Percentiles rank a stretch among this genome's conserved stretches.
These are phyloP conservation scores for Agrostemma githago DNA, from an alignment of 148 eudicot species.

Conservation along the genomic window DNA sequence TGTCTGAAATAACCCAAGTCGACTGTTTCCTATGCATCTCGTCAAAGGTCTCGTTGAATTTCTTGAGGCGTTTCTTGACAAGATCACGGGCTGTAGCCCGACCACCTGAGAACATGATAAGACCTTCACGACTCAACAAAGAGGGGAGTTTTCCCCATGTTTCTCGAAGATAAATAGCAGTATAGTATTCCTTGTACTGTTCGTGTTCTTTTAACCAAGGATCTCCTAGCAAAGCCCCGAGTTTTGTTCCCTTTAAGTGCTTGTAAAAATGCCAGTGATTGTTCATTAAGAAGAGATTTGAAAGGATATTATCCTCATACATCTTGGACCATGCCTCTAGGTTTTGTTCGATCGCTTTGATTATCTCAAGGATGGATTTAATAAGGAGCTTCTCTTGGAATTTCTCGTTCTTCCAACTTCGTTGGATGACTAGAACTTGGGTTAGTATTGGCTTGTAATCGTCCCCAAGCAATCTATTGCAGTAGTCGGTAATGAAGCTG, in stretches of 20 bases:
- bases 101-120: conserved; percentile 76
- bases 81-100: conserved; percentile 85
- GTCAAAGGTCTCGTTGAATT: conserved; percentile 68
- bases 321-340: conserved; percentile 70
- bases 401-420: conserved; percentile 81
- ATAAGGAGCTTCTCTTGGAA: conserved; percentile 68
- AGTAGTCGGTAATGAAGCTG: conserved; percentile 62
- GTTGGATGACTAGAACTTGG: conserved; percentile 67
- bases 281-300: conserved; percentile 64
- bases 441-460: conserved; percentile 71
- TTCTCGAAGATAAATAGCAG: conserved; percentile 47
- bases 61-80: conserved; percentile 63
- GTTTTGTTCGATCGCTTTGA: conserved; percentile 62
- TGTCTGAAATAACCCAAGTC: conserved; percentile 53
- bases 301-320: conserved; percentile 45
- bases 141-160: conserved; percentile 75
- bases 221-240: conserved; percentile 57
- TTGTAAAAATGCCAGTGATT: conserved; percentile 78
- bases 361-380: conserved; percentile 55
- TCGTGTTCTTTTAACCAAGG: conserved; percentile 67
- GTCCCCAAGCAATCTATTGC: conserved; percentile 65
- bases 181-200: conserved; percentile 55
- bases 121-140: conserved; percentile 69
- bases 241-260: conserved; percentile 63
- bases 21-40: conserved; percentile 63